Conservation (phyloP, 495 filamentous ascomycete genomes). For the Penicillium waksmanii region DNA sequence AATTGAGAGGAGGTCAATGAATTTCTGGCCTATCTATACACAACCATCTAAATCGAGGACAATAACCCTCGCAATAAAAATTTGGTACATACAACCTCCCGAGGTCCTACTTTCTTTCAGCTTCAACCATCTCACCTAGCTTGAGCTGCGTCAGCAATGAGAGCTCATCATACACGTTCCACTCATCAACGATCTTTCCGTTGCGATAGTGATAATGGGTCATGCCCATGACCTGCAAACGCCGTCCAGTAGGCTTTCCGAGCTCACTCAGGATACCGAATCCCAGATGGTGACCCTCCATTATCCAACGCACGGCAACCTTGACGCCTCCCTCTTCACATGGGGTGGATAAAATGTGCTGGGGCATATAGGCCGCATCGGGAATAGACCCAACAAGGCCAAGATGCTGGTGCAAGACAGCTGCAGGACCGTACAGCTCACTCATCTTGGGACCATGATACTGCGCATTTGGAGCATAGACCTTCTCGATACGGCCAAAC, state of each 20-base stretch:
- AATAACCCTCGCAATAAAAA: not conserved
- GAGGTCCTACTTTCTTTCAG: slow-evolving; percentile 1
- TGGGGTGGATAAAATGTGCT: slow-evolving; percentile 6
- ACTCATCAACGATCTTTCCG: slow-evolving; percentile 9
- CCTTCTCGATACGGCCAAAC: slow-evolving; percentile 7
- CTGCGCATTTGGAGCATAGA: slow-evolving; percentile 7
- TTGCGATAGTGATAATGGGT: slow-evolving; percentile 11
- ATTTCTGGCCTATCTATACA: too few relatives aligned
- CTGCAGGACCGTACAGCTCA: slow-evolving; percentile 9
- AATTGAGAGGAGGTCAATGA: too few relatives aligned
- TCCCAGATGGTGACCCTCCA: slow-evolving; percentile 12
- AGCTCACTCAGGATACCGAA: slow-evolving; percentile 5
- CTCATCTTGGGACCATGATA: slow-evolving; percentile 12
- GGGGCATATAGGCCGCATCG: slow-evolving; percentile 11
- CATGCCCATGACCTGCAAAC: slow-evolving; percentile 10
- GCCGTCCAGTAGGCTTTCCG: slow-evolving; percentile 9
- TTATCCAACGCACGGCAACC: slow-evolving; percentile 8
- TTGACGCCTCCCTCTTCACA: slow-evolving; percentile 10
- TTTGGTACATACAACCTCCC: not conserved
- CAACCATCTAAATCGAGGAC: not conserved
- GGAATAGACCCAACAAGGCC: slow-evolving; percentile 11
- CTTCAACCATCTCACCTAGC: slow-evolving; percentile 9
- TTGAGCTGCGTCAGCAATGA: slow-evolving; percentile 9
- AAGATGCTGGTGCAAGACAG: slow-evolving; percentile 11
- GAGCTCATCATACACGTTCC: slow-evolving; percentile 14